phyloP scores from a whole-genome alignment of 495 filamentous ascomycete genomes.

The Podospora australis region DNA sequence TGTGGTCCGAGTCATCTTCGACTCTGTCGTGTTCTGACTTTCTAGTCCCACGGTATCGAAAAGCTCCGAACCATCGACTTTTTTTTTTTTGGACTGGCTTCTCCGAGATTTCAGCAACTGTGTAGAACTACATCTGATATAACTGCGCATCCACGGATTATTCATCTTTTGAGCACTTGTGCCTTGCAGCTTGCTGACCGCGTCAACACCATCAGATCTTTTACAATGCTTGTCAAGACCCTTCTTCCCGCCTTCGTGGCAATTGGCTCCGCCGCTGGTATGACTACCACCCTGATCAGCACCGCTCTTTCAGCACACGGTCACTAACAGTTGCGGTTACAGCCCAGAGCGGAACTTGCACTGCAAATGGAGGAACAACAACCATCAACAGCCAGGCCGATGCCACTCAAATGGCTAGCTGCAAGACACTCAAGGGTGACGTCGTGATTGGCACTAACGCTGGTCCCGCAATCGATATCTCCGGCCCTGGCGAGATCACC shows the following conservation, averaged over 20 bases:
- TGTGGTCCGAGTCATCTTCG: not conserved
- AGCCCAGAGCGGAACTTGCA: slow-evolving; percentile 41
- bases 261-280: slow-evolving; percentile 60
- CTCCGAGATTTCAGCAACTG: not conserved
- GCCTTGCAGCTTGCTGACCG: slow-evolving; percentile 20
- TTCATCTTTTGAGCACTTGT: not conserved
- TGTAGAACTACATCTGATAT: slow-evolving; percentile 6
- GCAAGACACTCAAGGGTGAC: slow-evolving; percentile 62
- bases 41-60: not conserved
- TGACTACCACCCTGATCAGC: slow-evolving; percentile 23
- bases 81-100: slow-evolving; percentile 6
- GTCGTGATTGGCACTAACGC: slow-evolving; percentile 56
- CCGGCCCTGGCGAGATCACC: slow-evolving; percentile 54
- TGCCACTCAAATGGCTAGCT: slow-evolving; percentile 58
- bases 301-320: not conserved
- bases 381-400: slow-evolving; percentile 67
- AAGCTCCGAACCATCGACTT: slow-evolving; percentile 3
- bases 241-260: slow-evolving; percentile 71
- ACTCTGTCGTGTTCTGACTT: not conserved
- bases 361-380: slow-evolving; percentile 28
- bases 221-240: slow-evolving; percentile 69
- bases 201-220: slow-evolving; percentile 17
- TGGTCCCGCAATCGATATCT: slow-evolving; percentile 45
- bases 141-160: slow-evolving; percentile 2
- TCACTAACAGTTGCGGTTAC: slow-evolving; percentile 16